Conservation (phyloP, 768 basidiomycete genomes). For the Mycena olivaceomarginata region DNA sequence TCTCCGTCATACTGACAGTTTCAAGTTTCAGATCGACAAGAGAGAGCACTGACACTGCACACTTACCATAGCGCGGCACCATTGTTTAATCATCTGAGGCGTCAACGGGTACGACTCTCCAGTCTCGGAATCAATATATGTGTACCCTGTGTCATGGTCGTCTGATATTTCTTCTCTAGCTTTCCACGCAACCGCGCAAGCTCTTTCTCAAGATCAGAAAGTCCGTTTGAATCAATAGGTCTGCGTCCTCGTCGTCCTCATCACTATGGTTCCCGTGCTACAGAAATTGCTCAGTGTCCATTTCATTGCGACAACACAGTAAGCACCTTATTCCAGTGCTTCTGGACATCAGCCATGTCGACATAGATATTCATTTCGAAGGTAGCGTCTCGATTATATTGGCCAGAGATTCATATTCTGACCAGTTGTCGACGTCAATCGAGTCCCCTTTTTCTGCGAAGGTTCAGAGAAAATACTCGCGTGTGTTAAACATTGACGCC, state of each 20-base stretch:
- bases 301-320: background rate
- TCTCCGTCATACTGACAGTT: constrained; percentile 14
- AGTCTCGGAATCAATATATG: constrained; percentile 34
- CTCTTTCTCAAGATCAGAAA: too few relatives aligned
- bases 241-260: background rate
- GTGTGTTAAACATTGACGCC: background rate
- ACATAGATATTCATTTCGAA: constrained; percentile 13
- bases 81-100: constrained; percentile 46
- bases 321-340: constrained; percentile 2
- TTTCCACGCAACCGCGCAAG: constrained; percentile 35
- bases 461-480: background rate
- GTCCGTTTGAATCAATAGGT: constrained; percentile 10
- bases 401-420: constrained; percentile 8
- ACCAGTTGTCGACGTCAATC: background rate
- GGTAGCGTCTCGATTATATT: background rate
- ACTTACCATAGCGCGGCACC: constrained; percentile 42
- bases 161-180: constrained; percentile 40
- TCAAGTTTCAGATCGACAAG: background rate
- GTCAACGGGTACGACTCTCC: constrained; percentile 30
- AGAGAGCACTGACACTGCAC: background rate
- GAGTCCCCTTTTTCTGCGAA: constrained; percentile 11
- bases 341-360: constrained; percentile 22
- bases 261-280: background rate
- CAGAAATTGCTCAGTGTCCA: background rate
- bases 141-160: constrained; percentile 39